Evolutionary conservation across 139 green algal genomes (phyloP).

Genomic region (Tetraselmis striata): DNA sequence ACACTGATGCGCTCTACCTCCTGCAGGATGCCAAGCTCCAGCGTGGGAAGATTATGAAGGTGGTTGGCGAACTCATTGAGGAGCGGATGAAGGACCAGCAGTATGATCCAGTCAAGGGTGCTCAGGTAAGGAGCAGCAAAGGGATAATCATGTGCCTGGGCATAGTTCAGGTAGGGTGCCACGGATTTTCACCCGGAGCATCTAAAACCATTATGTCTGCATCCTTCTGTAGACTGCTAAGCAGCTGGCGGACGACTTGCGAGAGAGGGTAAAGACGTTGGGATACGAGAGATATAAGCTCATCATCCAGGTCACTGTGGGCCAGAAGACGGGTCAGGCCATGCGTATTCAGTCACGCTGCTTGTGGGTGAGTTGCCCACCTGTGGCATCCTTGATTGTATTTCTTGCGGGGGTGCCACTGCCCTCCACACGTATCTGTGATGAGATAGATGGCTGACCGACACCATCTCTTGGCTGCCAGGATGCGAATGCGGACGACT

Average conservation of each 20-base stretch:
- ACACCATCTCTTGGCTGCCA: too few relatives aligned
- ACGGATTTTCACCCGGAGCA: too few relatives aligned
- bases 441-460: too few relatives aligned
- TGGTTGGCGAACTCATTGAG: constrained; percentile 56
- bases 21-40: constrained; percentile 7
- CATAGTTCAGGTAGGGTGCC: not conserved
- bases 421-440: too few relatives aligned
- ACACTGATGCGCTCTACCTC: not conserved
- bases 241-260: constrained; percentile 64
- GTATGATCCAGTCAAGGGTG: constrained; percentile 79
- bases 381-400: too few relatives aligned
- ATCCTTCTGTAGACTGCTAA: constrained; percentile 38
- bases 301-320: constrained; percentile 67
- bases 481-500: constrained; percentile 65
- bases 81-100: constrained; percentile 61
- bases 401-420: too few relatives aligned
- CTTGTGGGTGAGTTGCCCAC: constrained; percentile 58
- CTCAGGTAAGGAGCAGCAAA: constrained; percentile 34
- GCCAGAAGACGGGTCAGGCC: constrained; percentile 75
- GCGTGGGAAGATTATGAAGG: constrained; percentile 10
- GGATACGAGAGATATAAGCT: constrained; percentile 82
- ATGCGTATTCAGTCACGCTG: constrained; percentile 72
- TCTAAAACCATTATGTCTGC: too few relatives aligned
- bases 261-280: constrained; percentile 65
- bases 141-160: not conserved